A percentile compares a stretch with the other conserved stretches of the same genome.
phyloP scores from a whole-genome alignment of 495 filamentous ascomycete genomes.

The Penicillium macrosclerotiorum region DNA sequence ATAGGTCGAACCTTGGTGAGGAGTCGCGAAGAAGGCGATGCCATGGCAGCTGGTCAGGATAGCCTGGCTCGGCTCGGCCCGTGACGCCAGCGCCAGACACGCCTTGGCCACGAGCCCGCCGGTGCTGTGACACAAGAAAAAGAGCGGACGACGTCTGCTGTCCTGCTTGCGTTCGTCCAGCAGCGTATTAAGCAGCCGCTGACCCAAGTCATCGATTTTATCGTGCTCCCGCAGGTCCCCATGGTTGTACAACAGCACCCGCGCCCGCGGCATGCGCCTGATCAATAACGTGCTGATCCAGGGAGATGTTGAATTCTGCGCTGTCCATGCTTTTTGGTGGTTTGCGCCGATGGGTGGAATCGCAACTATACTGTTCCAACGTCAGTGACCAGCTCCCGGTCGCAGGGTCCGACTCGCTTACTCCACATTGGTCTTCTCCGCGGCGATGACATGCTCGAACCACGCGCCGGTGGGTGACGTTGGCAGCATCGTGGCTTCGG shows the following conservation, averaged over 20 bases:
- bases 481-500: conserved; percentile 7
- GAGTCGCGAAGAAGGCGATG: conserved; percentile 59
- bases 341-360: conserved; percentile 45
- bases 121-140: conserved; percentile 66
- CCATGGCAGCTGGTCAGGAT: conserved; percentile 59
- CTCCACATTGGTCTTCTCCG: conserved; percentile 36
- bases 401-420: conserved; percentile 19
- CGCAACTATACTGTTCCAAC: conserved; percentile 36
- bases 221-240: conserved; percentile 46
- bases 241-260: conserved; percentile 57
- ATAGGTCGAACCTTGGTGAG: conserved; percentile 65
- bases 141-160: conserved; percentile 46
- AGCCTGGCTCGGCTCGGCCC: conserved; percentile 32
- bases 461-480: conserved; percentile 8
- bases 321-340: conserved; percentile 35
- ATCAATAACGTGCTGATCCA: conserved; percentile 30
- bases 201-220: conserved; percentile 48
- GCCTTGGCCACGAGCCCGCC: conserved; percentile 60
- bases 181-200: conserved; percentile 48
- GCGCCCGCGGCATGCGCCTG: conserved; percentile 35
- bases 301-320: conserved; percentile 13
- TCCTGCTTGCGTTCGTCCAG: conserved; percentile 31
- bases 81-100: conserved; percentile 51
- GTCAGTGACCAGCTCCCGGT: conserved; percentile 1
- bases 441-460: conserved; percentile 17